These are phyloP conservation scores for Aspergillus chevalieri DNA, from an alignment of 2,329 filamentous ascomycete species.

Conservation along the genomic window DNA sequence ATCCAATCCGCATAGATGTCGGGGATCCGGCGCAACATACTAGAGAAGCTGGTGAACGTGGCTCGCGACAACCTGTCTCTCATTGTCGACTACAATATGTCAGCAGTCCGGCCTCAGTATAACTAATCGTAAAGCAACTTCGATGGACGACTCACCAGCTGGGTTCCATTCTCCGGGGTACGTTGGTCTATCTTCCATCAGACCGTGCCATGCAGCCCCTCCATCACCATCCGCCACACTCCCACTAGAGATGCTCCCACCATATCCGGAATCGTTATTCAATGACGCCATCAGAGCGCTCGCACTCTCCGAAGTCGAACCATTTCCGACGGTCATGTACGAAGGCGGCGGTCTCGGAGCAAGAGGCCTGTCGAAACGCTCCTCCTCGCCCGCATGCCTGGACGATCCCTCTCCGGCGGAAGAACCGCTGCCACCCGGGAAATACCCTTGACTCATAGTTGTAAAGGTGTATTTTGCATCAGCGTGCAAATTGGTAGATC, in stretches of 20 bases:
- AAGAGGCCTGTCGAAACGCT: conserved; percentile 21
- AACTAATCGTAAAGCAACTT: background rate
- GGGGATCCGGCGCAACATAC: conserved; percentile 25
- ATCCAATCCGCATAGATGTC: background rate
- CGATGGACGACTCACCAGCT: conserved; percentile 26
- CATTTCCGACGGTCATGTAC: conserved; percentile 85
- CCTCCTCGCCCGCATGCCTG: conserved; percentile 21
- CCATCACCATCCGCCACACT: conserved; percentile 42
- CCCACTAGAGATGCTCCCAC: conserved; percentile 67
- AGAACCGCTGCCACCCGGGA: conserved; percentile 28
- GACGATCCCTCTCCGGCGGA: conserved; percentile 33
- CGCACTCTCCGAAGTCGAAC: conserved; percentile 74
- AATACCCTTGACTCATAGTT: conserved; percentile 41
- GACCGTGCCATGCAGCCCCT: conserved; percentile 46
- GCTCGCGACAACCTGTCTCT: conserved; percentile 64
- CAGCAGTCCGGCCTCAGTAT: conserved; percentile 5
- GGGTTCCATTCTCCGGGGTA: conserved; percentile 45
- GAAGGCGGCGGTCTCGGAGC: conserved; percentile 44
- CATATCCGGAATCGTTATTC: conserved; percentile 87
- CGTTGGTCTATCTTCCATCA: conserved; percentile 54
- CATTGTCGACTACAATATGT: conserved; percentile 49
- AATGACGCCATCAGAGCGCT: conserved; percentile 73
- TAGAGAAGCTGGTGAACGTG: conserved; percentile 92
- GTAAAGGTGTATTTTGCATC: conserved; percentile 9
- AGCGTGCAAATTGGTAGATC: conserved; percentile 10